Evolutionary conservation across 192 early-diverging fungal species (phyloP).

Genomic region (Dissophora globulifera): DNA sequence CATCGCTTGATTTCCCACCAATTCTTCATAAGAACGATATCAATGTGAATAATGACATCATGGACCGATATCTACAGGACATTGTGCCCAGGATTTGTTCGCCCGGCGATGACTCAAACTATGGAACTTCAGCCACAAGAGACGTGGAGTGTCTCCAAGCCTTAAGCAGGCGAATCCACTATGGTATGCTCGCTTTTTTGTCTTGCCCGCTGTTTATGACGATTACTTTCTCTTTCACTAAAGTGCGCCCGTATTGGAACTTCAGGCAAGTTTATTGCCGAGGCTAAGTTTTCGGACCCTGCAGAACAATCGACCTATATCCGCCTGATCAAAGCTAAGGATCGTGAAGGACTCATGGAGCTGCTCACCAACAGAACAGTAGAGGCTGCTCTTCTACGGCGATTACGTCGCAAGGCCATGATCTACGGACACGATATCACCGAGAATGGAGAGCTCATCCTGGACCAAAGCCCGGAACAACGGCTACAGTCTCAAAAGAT

Average conservation of each 20-base stretch:
- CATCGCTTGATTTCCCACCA: conserved; percentile 81
- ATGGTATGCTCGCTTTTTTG: conserved; percentile 67
- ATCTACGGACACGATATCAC: conserved; percentile 94
- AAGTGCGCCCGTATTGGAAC: not conserved
- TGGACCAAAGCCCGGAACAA: conserved; percentile 3
- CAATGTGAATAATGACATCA: conserved; percentile 89
- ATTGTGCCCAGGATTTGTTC: conserved; percentile 84
- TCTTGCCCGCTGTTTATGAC: too few relatives aligned
- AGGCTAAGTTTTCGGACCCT: conserved; percentile 94
- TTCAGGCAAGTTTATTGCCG: conserved; percentile 94
- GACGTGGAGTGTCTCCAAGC: conserved; percentile 95
- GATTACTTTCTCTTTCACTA: too few relatives aligned
- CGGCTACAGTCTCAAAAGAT: conserved; percentile 57
- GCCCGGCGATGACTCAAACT: conserved; percentile 86
- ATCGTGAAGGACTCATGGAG: conserved; percentile 82
- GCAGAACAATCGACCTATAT: conserved; percentile 81
- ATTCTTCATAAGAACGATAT: conserved; percentile 80
- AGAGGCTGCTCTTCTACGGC: conserved; percentile 82
- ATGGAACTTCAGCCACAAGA: conserved; percentile 92
- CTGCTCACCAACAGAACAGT: conserved; percentile 90
- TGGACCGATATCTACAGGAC: conserved; percentile 82
- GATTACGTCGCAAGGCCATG: conserved; percentile 88
- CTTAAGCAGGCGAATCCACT: conserved; percentile 93
- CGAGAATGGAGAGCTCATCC: conserved; percentile 54
- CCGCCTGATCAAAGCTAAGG: conserved; percentile 72